Conservation (phyloP, 1,284 basidiomycete species). For the Papiliotrema fonsecae region DNA sequence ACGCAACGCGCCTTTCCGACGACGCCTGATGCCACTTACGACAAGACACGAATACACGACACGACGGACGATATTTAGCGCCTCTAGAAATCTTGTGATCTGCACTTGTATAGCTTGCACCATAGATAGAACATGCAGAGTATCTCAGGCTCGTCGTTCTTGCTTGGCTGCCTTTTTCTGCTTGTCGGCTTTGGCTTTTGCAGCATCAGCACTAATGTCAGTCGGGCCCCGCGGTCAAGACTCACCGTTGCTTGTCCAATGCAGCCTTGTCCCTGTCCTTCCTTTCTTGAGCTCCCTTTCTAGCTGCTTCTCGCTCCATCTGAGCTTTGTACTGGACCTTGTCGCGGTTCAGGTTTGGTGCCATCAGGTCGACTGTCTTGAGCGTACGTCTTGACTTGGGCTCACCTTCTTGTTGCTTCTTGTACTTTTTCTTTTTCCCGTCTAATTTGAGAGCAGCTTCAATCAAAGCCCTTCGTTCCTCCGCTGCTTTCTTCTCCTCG, state of each 20-base stretch:
- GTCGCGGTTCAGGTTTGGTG: slow-evolving; percentile 45
- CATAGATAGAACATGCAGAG: no score
- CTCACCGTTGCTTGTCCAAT: slow-evolving; percentile 47
- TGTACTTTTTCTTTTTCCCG: slow-evolving; percentile 43
- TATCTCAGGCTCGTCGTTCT: slow-evolving; percentile 30
- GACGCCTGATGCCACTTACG: background rate
- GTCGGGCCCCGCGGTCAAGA: background rate
- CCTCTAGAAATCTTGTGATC: no score
- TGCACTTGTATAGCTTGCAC: no score
- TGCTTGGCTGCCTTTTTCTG: slow-evolving; percentile 48
- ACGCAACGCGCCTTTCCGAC: background rate
- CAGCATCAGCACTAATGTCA: slow-evolving; percentile 33
- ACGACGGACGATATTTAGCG: background rate
- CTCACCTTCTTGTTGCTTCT: slow-evolving; percentile 39
- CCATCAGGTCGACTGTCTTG: slow-evolving; percentile 37
- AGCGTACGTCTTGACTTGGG: background rate
- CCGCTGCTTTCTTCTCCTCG: slow-evolving; percentile 37
- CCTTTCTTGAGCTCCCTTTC: slow-evolving; percentile 28
- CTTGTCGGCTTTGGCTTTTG: slow-evolving; percentile 46
- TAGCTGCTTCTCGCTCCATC: slow-evolving; percentile 39
- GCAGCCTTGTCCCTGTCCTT: slow-evolving; percentile 43
- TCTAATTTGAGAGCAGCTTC: slow-evolving; percentile 42
- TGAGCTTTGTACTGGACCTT: slow-evolving; percentile 37
- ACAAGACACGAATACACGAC: background rate
- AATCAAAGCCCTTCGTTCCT: slow-evolving; percentile 36